Evolutionary conservation across 2,329 filamentous ascomycete genomes (phyloP).

Genomic region (Leptographium galeiforme): DNA sequence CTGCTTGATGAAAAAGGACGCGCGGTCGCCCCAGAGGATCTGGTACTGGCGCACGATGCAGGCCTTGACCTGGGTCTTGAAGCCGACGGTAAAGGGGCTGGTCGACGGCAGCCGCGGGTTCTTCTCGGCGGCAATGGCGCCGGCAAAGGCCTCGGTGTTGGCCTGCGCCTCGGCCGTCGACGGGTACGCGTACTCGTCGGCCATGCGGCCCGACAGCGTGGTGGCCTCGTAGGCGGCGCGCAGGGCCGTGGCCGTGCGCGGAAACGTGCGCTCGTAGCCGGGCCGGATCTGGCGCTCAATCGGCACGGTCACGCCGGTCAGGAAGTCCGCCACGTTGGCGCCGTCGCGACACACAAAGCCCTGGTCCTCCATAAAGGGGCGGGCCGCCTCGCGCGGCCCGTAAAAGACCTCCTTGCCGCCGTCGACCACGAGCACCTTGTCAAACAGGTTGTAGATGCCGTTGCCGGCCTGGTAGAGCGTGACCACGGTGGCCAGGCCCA

Average conservation of each 20-base stretch:
- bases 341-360: conserved; percentile 46
- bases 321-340: conserved; percentile 62
- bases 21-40: conserved; percentile 63
- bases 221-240: conserved; percentile 43
- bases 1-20: conserved; percentile 62
- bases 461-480: conserved; percentile 56
- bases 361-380: conserved; percentile 50
- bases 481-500: conserved; percentile 43
- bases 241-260: conserved; percentile 50
- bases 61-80: conserved; percentile 54
- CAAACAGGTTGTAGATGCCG: conserved; percentile 52
- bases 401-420: conserved; percentile 52
- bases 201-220: conserved; percentile 34
- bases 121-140: conserved; percentile 33
- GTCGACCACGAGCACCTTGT: conserved; percentile 64
- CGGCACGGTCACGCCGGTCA: conserved; percentile 65
- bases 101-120: neutral
- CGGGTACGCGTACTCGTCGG: conserved; percentile 44
- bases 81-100: conserved; percentile 39
- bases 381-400: conserved; percentile 46
- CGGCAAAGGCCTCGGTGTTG: conserved; percentile 37
- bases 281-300: conserved; percentile 56
- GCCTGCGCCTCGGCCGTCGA: conserved; percentile 30
- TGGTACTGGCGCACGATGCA: conserved; percentile 64
- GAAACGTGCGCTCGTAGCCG: conserved; percentile 49